These are phyloP conservation scores for Guyanaporus albipodus DNA, from an alignment of 768 basidiomycete species.

Conservation along the genomic window DNA sequence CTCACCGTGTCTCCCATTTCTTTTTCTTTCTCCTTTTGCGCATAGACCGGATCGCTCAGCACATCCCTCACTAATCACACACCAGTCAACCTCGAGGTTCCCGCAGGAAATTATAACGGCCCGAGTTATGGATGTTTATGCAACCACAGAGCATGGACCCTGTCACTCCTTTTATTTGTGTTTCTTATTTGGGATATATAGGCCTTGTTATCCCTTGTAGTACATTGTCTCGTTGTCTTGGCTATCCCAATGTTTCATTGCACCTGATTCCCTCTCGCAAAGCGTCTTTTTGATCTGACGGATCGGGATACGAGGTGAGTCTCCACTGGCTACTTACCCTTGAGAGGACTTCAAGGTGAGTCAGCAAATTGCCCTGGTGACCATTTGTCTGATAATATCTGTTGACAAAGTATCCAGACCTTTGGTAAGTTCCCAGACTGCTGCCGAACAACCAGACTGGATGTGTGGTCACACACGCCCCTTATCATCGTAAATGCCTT, in stretches of 20 bases:
- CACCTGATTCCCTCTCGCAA: background rate
- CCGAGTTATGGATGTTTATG: conserved; percentile 9
- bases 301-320: conserved; percentile 13
- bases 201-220: conserved; percentile 5
- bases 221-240: background rate
- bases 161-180: conserved; percentile 12
- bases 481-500: background rate
- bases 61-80: conserved; percentile 10
- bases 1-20: background rate
- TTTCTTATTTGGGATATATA: conserved; percentile 9
- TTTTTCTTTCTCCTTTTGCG: background rate
- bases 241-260: background rate
- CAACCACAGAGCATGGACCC: conserved; percentile 10
- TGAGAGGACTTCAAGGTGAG: conserved; percentile 14
- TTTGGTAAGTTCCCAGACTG: background rate
- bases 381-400: background rate
- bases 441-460: background rate
- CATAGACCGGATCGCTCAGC: conserved; percentile 17
- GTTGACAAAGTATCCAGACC: background rate
- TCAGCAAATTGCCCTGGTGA: conserved; percentile 3
- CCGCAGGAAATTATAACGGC: conserved; percentile 18
- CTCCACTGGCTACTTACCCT: background rate
- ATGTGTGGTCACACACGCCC: background rate
- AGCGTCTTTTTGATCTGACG: background rate
- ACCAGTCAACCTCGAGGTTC: conserved; percentile 11